Percentiles rank a stretch among this genome's conserved stretches.
These are phyloP conservation scores for Sonneratia alba DNA, from an alignment of 345 rosid species.

Conservation along the genomic window DNA sequence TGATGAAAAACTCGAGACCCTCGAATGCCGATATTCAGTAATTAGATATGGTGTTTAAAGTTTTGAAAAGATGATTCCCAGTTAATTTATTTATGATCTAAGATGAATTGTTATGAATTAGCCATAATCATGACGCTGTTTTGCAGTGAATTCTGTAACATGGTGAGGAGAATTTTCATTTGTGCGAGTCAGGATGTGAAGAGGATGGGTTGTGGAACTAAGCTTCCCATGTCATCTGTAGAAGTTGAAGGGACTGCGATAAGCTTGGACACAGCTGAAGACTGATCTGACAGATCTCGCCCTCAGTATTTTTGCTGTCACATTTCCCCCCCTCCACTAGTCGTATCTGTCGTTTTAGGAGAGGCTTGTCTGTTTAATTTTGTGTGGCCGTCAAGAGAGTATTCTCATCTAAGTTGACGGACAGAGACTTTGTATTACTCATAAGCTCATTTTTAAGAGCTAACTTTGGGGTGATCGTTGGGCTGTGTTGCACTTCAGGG, in stretches of 20 bases:
- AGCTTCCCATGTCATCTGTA: conserved; percentile 34
- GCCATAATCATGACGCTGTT: neutral
- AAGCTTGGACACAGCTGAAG: conserved; percentile 42
- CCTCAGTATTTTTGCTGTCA: neutral
- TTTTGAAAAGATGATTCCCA: neutral
- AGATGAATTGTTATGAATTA: neutral
- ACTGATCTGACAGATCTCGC: conserved; percentile 14
- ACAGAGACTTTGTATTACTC: neutral
- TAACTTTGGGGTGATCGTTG: neutral
- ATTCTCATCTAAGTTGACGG: neutral
- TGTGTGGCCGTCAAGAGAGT: neutral
- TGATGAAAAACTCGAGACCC: too few relatives aligned
- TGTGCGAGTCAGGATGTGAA: conserved; percentile 74
- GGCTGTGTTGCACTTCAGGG: conserved; percentile 1
- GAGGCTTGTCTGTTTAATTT: conserved; percentile 5
- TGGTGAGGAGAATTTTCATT: conserved; percentile 80
- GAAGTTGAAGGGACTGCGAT: conserved; percentile 49
- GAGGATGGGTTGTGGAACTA: conserved; percentile 49
- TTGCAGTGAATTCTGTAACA: conserved; percentile 83
- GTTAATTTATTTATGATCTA: neutral
- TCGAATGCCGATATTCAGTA: neutral
- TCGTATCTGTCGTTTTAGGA: neutral
- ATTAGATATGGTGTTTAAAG: neutral
- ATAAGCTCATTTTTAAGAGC: conserved; percentile 42
- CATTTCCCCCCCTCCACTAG: neutral